These are phyloP conservation scores for Trichoderma sp. DNA, from an alignment of 2,329 filamentous ascomycete species.

Conservation along the genomic window DNA sequence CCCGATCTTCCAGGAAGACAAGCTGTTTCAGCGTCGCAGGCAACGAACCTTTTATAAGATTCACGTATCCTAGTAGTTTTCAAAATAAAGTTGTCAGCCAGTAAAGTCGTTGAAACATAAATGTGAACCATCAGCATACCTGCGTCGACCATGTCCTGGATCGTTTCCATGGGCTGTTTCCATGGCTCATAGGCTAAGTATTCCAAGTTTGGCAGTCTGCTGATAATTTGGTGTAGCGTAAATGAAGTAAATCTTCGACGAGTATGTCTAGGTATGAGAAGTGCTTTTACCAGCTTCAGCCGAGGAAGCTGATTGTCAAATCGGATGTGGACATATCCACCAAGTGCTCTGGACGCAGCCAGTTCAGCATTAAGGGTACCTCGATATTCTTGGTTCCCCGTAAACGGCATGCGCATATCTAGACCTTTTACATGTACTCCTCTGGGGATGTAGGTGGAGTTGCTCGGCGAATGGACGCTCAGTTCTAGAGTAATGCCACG, in stretches of 20 bases:
- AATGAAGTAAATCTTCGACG: constrained; percentile 8
- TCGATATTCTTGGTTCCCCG: neutral
- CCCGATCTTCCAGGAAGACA: neutral
- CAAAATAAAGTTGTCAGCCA: neutral
- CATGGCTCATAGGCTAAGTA: constrained; percentile 17
- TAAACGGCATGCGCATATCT: neutral
- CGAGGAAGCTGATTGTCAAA: constrained; percentile 15
- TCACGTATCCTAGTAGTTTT: constrained; percentile 12
- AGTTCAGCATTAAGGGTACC: neutral
- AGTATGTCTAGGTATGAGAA: constrained; percentile 16
- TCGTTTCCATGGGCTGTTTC: constrained; percentile 10
- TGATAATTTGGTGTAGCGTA: constrained; percentile 9
- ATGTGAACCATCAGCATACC: neutral
- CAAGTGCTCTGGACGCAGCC: neutral
- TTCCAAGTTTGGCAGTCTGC: neutral
- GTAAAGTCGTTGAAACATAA: neutral
- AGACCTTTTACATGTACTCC: constrained; percentile 4
- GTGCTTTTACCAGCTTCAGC: constrained; percentile 12
- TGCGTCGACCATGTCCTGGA: constrained; percentile 17
- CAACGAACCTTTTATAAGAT: neutral
- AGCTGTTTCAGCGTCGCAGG: constrained; percentile 4
- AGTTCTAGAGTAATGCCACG: constrained; percentile 13
- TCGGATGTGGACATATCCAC: constrained; percentile 13
- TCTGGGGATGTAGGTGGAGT: constrained; percentile 7
- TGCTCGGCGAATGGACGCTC: constrained; percentile 20